These are phyloP conservation scores for Coniophora puteana DNA, from an alignment of 1,284 basidiomycete species.

Conservation along the genomic window DNA sequence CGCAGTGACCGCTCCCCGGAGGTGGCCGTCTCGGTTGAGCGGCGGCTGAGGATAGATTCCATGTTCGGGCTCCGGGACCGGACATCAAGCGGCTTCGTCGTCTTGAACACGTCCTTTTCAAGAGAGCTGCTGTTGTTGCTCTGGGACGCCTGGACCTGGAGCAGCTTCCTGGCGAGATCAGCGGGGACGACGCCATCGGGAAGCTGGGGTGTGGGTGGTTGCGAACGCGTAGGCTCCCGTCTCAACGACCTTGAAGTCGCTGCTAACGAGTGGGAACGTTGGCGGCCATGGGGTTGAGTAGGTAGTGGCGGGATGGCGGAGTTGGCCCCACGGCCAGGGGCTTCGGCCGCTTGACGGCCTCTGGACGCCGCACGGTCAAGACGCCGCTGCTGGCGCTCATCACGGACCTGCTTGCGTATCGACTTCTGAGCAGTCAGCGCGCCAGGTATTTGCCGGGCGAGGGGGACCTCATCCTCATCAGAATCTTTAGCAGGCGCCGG, in stretches of 20 bases:
- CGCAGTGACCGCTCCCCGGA: constrained; percentile 34
- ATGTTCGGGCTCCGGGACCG: no score
- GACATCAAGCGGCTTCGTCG: no score
- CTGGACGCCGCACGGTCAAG: constrained; percentile 40
- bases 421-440: constrained; percentile 75
- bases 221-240: constrained; percentile 6
- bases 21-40: no score
- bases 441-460: constrained; percentile 73
- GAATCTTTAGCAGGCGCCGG: constrained; percentile 22
- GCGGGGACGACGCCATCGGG: no score
- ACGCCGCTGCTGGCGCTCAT: constrained; percentile 59
- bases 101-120: no score
- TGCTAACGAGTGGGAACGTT: constrained; percentile 25
- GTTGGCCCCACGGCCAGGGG: constrained; percentile 30
- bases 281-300: constrained; percentile 14
- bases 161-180: no score
- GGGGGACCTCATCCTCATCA: constrained; percentile 67
- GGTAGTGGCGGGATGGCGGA: constrained; percentile 5
- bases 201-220: no score
- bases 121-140: no score
- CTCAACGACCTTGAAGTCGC: constrained; percentile 13
- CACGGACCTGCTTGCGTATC: constrained; percentile 64
- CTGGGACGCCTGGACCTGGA: no score
- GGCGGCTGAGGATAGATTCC: no score
- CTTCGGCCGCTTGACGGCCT: constrained; percentile 29